These are phyloP conservation scores for Alternaria sp. DNA, from an alignment of 2,329 filamentous ascomycete species.

Conservation along the genomic window DNA sequence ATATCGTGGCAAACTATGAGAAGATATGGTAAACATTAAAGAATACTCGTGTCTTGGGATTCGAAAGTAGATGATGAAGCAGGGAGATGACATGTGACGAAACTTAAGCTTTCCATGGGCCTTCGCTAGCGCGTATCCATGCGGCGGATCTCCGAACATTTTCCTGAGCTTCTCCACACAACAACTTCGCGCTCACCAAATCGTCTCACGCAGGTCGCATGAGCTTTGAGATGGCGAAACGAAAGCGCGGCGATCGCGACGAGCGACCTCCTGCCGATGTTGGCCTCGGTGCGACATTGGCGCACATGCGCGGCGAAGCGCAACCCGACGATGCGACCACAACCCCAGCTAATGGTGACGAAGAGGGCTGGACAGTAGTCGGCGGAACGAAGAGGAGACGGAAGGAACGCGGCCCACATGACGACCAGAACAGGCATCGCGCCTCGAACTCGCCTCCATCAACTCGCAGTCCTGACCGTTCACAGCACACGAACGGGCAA, in stretches of 20 bases:
- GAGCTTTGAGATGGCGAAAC: slow-evolving; percentile 38
- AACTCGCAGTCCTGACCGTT: neutral
- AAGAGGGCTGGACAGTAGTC: slow-evolving; percentile 43
- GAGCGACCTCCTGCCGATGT: slow-evolving; percentile 29
- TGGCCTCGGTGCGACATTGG: slow-evolving; percentile 42
- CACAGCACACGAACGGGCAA: neutral
- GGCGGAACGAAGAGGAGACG: slow-evolving; percentile 35
- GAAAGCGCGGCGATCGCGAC: slow-evolving; percentile 36
- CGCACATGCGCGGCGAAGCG: slow-evolving; percentile 33
- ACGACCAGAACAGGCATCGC: slow-evolving; percentile 7
- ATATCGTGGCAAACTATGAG: neutral
- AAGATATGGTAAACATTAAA: neutral
- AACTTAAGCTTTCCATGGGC: neutral
- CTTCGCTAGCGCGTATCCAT: neutral
- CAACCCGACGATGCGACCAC: slow-evolving; percentile 20
- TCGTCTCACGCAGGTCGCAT: slow-evolving; percentile 10
- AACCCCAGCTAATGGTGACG: slow-evolving; percentile 21
- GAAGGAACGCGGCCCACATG: slow-evolving; percentile 21
- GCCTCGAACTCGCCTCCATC: slow-evolving; percentile 11
- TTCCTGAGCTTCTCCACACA: slow-evolving; percentile 8
- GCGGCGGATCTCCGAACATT: slow-evolving; percentile 8
- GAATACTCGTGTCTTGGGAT: neutral
- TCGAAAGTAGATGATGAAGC: neutral
- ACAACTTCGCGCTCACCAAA: neutral
- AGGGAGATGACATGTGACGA: neutral